phyloP scores from a whole-genome alignment of 202 grass and related monocot species.

The Schoenoplectus tabernaemontani region DNA sequence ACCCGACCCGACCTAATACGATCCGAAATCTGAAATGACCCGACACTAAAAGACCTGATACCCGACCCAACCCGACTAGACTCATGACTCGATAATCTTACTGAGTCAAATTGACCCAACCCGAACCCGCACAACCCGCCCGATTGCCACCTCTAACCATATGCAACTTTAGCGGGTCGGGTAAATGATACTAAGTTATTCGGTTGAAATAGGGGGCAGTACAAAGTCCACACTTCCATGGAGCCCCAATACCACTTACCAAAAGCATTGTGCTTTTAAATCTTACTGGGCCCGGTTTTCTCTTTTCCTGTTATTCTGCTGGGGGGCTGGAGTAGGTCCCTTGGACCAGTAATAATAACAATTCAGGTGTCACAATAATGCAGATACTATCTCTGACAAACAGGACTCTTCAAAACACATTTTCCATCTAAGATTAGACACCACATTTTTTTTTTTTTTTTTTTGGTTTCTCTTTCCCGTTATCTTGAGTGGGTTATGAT shows the following conservation, averaged over 20 bases:
- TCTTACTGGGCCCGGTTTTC: not conserved
- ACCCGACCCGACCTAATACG: no score
- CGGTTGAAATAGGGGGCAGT: no score
- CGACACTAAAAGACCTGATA: no score
- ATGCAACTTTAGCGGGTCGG: no score
- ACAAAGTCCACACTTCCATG: no score
- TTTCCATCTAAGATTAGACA: not conserved
- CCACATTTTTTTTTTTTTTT: not conserved
- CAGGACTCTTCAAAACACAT: not conserved
- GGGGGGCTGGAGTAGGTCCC: not conserved
- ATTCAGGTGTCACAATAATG: not conserved
- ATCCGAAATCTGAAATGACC: no score
- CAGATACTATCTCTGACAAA: not conserved
- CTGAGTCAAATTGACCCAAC: no score
- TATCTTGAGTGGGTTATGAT: not conserved
- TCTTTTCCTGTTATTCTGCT: not conserved
- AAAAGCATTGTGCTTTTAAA: not conserved
- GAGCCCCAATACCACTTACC: not conserved
- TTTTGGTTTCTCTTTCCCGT: not conserved
- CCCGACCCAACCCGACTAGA: no score
- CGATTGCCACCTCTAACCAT: no score
- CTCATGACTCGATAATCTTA: no score
- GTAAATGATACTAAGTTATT: no score
- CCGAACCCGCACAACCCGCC: no score
- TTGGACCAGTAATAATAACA: not conserved